Evolutionary conservation across 2,329 filamentous ascomycete species (phyloP).

Genomic region (Podosphaera fusca): DNA sequence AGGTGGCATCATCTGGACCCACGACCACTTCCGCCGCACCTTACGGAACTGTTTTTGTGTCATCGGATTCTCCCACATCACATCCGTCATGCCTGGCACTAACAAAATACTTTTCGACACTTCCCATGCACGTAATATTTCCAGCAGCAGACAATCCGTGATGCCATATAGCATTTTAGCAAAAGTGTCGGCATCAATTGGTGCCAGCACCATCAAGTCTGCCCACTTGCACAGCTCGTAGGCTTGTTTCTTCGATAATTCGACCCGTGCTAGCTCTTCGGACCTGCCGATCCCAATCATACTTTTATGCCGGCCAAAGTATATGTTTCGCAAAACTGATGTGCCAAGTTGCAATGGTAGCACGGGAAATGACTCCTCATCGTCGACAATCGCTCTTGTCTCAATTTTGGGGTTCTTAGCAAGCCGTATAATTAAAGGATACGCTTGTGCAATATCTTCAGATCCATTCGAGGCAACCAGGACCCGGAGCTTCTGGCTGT

Average conservation of each 20-base stretch:
- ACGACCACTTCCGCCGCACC: slow-evolving; percentile 63
- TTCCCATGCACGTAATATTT: slow-evolving; percentile 69
- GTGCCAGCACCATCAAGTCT: slow-evolving; percentile 62
- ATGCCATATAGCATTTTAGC: slow-evolving; percentile 75
- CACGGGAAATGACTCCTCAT: slow-evolving; percentile 26
- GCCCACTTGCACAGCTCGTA: slow-evolving; percentile 67
- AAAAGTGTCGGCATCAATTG: slow-evolving; percentile 63
- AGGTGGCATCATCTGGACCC: slow-evolving; percentile 61
- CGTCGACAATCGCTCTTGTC: slow-evolving; percentile 36
- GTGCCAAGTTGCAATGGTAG: slow-evolving; percentile 39
- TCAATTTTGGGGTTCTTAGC: slow-evolving; percentile 40
- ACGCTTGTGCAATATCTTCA: slow-evolving; percentile 40
- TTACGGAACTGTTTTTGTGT: slow-evolving; percentile 74
- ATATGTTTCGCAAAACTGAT: slow-evolving; percentile 32
- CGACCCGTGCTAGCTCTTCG: slow-evolving; percentile 17
- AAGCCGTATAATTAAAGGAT: slow-evolving; percentile 40
- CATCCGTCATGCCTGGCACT: slow-evolving; percentile 68
- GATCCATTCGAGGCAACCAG: slow-evolving; percentile 43
- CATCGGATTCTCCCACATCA: slow-evolving; percentile 79
- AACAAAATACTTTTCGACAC: slow-evolving; percentile 65
- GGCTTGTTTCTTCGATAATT: slow-evolving; percentile 28
- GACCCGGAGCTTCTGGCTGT: slow-evolving; percentile 32
- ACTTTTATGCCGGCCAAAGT: slow-evolving; percentile 13
- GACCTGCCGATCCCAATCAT: slow-evolving; percentile 10
- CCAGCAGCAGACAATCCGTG: slow-evolving; percentile 57